Percentiles rank a stretch among this genome's conserved stretches.
Conservation (phyloP, 139 green algal species). For the Monoraphidium neglectum region DNA sequence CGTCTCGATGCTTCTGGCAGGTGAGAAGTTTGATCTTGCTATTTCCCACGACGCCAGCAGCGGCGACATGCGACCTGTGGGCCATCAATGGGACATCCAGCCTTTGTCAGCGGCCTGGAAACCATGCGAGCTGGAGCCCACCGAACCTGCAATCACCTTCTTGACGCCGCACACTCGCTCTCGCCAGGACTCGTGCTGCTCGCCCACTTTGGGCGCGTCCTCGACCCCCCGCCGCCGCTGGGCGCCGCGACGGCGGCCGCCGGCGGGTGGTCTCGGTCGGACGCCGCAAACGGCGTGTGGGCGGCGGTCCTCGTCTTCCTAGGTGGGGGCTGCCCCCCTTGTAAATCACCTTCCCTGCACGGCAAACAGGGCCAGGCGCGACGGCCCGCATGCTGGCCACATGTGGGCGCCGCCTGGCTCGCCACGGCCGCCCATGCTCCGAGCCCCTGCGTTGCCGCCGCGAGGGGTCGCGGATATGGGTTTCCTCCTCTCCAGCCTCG, state of each 20-base stretch:
- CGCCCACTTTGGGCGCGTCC: slow-evolving; percentile 3
- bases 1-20: slow-evolving; percentile 54
- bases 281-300: slow-evolving; percentile 57
- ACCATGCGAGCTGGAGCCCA: too few species aligned
- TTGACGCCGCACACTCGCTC: slow-evolving; percentile 42
- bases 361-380: not conserved
- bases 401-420: too few species aligned
- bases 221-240: slow-evolving; percentile 2
- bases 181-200: slow-evolving; percentile 9
- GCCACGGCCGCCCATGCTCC: too few species aligned
- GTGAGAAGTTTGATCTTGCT: slow-evolving; percentile 24
- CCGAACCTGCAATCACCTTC: too few species aligned
- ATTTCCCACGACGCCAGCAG: too few species aligned
- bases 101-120: too few species aligned
- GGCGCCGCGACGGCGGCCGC: not conserved
- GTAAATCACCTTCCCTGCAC: not conserved
- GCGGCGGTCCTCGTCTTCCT: slow-evolving; percentile 61
- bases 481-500: too few species aligned
- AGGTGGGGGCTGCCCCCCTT: slow-evolving; percentile 26
- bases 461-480: too few species aligned
- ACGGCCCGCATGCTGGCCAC: too few species aligned
- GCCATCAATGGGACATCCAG: too few species aligned
- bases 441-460: too few species aligned
- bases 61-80: too few species aligned
- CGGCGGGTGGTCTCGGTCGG: slow-evolving; percentile 25